Percentiles rank a stretch among this genome's conserved stretches.
These are phyloP conservation scores for Halophytophthora polymorphica DNA, from an alignment of 352 stramenopile species.

Conservation along the genomic window DNA sequence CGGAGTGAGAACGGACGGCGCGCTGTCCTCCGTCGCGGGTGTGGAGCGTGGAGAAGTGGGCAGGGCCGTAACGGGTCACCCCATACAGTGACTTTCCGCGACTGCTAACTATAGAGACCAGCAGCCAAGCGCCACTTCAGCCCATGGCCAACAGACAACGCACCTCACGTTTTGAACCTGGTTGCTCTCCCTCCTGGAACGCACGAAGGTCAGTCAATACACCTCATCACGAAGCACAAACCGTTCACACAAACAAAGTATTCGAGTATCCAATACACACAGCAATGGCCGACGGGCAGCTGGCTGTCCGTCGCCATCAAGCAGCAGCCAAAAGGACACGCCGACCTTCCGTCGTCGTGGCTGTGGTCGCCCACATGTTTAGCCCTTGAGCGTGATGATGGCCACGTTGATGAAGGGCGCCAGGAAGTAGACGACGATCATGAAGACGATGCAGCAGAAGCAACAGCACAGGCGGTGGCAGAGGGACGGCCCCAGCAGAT, in stretches of 20 bases:
- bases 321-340: conserved; percentile 11
- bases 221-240: not conserved
- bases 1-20: too few species aligned
- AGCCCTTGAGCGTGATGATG: conserved; percentile 66
- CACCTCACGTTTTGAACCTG: not conserved
- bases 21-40: too few species aligned
- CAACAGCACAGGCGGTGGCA: conserved; percentile 84
- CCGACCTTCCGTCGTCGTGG: conserved; percentile 1
- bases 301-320: not conserved
- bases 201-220: conserved; percentile 4
- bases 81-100: not conserved
- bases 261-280: conserved; percentile 20
- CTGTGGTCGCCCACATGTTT: conserved; percentile 1
- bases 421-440: conserved; percentile 85
- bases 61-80: conserved; percentile 3
- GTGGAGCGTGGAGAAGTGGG: too few species aligned
- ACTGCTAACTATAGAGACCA: conserved; percentile 23
- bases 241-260: conserved; percentile 7
- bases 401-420: conserved; percentile 83
- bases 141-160: not conserved
- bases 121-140: not conserved
- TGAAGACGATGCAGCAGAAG: conserved; percentile 82
- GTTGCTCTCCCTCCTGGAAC: not conserved
- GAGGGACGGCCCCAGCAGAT: conserved; percentile 84
- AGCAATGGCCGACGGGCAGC: not conserved